A percentile compares a stretch with the other conserved stretches of the same genome.
These are phyloP conservation scores for Rhizophagus clarus DNA, from an alignment of 192 early-diverging fungal species.

Conservation along the genomic window DNA sequence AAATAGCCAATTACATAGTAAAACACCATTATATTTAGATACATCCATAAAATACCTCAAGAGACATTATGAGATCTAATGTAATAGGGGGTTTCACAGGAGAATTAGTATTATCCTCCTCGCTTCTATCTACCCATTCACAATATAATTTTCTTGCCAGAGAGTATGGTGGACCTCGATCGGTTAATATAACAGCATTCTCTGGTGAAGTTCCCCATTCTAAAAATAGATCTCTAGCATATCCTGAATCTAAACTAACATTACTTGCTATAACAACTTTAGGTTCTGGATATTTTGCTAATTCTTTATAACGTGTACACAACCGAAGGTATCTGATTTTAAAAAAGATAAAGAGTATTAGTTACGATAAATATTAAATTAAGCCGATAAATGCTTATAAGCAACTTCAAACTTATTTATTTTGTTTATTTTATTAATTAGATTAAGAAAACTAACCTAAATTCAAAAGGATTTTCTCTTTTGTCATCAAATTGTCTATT, in stretches of 20 bases:
- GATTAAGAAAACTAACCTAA: slow-evolving; percentile 41
- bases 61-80: slow-evolving; percentile 19
- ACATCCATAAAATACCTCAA: neutral
- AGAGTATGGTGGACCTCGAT: slow-evolving; percentile 72
- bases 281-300: slow-evolving; percentile 67
- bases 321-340: slow-evolving; percentile 61
- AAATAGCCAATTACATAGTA: neutral
- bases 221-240: slow-evolving; percentile 76
- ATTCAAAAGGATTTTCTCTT: slow-evolving; percentile 87
- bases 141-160: slow-evolving; percentile 68
- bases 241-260: slow-evolving; percentile 80
- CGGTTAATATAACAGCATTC: slow-evolving; percentile 79
- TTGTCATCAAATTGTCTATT: slow-evolving; percentile 68
- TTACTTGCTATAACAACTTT: slow-evolving; percentile 87
- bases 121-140: slow-evolving; percentile 50
- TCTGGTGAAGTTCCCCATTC: slow-evolving; percentile 56
- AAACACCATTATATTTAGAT: neutral
- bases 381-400: neutral
- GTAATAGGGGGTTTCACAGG: slow-evolving; percentile 12
- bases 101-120: neutral
- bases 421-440: neutral
- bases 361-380: neutral
- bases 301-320: slow-evolving; percentile 68
- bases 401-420: neutral
- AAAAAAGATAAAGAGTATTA: neutral